Evolutionary conservation across 352 stramenopile genomes (phyloP), one percentile per base, ranked within the genome.

Genomic region (Globisporangium parvum): DNA sequence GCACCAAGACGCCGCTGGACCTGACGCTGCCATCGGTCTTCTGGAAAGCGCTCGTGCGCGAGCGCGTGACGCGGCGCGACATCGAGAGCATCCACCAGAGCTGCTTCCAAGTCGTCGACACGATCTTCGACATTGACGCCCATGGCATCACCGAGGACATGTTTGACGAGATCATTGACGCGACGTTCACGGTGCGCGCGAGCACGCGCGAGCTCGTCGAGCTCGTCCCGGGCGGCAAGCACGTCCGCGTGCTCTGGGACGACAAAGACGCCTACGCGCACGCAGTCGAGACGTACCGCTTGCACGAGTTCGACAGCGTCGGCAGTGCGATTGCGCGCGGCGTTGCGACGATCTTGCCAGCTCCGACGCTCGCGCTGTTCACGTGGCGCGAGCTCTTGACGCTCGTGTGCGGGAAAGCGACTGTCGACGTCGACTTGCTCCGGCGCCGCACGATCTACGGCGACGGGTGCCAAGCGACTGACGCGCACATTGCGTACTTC

Each of bases 1-100:
- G 94, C 41, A 96, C 88, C 20, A 97, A 97, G 73, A 96, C 93
- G 28, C 93, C 89, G 49, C 71, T 98, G 15, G 90, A 95, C 41
- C 60, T 98, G 44, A 96, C 97, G 53, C 66, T 98, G 24, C 85
- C 93, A 24, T 70, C 85, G 0, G 73, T 96, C 18, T 83, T 98
- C 21, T 98, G 94, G 93, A 98, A 98, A 58, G 56, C 88, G n/a
- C 53, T 98, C 8, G 88, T 97, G 17, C 71, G 76, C 11, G 74
- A 98, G 52, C 64, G 66, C 10, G 77, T 97, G 41, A 66, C 55
- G 24, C 70, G 75, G 6, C 68, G 85, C 35, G 94, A 98, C 67
- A 80, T 95, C 48, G 83, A 95, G 57, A 64, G 67, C 2, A 87
- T 95, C 57, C 80, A 95, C 62, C 64, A 89, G 42, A 78, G 84